Percentiles rank a stretch among this genome's conserved stretches.
Conservation (phyloP, 1,284 basidiomycete genomes). For the Termitomyces sp. region DNA sequence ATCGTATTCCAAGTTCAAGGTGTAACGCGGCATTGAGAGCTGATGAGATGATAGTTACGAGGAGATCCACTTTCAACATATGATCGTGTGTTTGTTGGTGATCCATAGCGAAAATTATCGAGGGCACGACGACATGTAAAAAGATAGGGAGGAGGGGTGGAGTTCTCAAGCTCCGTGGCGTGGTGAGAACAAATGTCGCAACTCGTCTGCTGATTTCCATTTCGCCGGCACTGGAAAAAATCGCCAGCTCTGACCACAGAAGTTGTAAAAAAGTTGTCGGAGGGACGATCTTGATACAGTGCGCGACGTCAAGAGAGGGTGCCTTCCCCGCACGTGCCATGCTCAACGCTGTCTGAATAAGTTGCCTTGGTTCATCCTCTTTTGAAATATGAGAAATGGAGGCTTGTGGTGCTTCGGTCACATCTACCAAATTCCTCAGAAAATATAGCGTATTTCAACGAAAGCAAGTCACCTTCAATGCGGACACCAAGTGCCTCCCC, state of each 20-base stretch:
- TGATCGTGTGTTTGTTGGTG: conserved; percentile 45
- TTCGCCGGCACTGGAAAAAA: conserved; percentile 47
- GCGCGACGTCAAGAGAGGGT: conserved; percentile 56
- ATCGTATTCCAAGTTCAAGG: conserved; percentile 60
- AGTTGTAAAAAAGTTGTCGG: conserved; percentile 56
- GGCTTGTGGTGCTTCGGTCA: not conserved
- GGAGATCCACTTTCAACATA: conserved; percentile 51
- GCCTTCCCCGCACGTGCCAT: conserved; percentile 54
- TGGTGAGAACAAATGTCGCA: conserved; percentile 59
- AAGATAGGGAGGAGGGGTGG: conserved; percentile 71
- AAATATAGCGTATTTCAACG: not conserved
- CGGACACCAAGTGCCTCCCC: conserved; percentile 37
- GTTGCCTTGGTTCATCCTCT: conserved; percentile 43
- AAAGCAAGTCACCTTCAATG: conserved; percentile 28
- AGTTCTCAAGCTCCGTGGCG: conserved; percentile 42
- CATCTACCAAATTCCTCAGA: not conserved
- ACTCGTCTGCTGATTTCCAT: conserved; percentile 56
- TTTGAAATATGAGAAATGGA: conserved; percentile 24
- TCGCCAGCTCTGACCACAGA: conserved; percentile 58
- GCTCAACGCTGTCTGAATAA: conserved; percentile 49
- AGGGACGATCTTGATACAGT: conserved; percentile 50
- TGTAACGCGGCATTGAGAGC: conserved; percentile 61
- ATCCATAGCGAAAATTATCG: conserved; percentile 53
- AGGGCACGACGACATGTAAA: conserved; percentile 57
- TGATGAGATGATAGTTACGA: conserved; percentile 58